phyloP scores from a whole-genome alignment of 2,329 filamentous ascomycete genomes.

The Botrytis fabae region DNA sequence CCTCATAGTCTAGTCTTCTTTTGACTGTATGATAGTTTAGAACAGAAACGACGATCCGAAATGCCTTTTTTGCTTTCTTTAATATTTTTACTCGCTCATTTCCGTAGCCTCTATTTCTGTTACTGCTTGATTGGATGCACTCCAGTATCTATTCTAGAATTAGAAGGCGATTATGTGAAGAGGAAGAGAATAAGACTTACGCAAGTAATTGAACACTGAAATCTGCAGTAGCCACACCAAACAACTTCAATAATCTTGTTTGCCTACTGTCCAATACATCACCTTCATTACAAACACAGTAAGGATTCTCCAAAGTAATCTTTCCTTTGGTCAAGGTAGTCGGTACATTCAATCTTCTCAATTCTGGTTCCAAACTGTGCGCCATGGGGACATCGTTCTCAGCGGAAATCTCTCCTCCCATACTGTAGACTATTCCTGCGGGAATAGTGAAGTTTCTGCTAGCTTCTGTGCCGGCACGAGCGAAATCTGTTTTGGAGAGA shows the following conservation, averaged over 20 bases:
- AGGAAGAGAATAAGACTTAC: slow-evolving; percentile 45
- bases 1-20: slow-evolving; percentile 32
- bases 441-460: slow-evolving; percentile 78
- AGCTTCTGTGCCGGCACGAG: slow-evolving; percentile 78
- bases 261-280: slow-evolving; percentile 86
- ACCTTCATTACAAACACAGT: slow-evolving; percentile 74
- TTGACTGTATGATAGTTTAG: slow-evolving; percentile 40
- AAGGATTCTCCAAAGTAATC: slow-evolving; percentile 64
- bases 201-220: slow-evolving; percentile 82
- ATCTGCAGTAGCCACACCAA: slow-evolving; percentile 86
- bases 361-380: slow-evolving; percentile 85
- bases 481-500: slow-evolving; percentile 81
- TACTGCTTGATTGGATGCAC: slow-evolving; percentile 56
- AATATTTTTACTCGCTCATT: slow-evolving; percentile 40
- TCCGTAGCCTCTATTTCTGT: slow-evolving; percentile 56
- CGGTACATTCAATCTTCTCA: slow-evolving; percentile 86
- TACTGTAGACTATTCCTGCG: slow-evolving; percentile 76
- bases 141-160: slow-evolving; percentile 57
- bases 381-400: slow-evolving; percentile 85
- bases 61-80: slow-evolving; percentile 27
- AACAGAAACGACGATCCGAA: slow-evolving; percentile 19
- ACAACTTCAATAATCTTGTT: slow-evolving; percentile 90
- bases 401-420: slow-evolving; percentile 73
- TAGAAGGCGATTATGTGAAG: slow-evolving; percentile 22
- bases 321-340: slow-evolving; percentile 86